Conservation (phyloP, 2,329 filamentous ascomycete species). For the Arthrocladium fulminans region DNA sequence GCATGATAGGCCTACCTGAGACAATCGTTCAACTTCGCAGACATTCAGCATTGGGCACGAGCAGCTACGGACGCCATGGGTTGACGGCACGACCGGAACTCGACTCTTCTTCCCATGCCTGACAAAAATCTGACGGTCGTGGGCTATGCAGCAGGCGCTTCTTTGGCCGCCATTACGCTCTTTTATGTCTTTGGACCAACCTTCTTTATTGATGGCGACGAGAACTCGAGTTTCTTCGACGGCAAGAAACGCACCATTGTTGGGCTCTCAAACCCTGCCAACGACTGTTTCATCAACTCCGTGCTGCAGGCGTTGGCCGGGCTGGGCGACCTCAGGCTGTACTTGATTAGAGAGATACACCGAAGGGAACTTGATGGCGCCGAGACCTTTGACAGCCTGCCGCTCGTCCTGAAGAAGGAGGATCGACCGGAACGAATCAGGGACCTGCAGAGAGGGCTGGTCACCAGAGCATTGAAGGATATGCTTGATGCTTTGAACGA, state of each 20-base stretch:
- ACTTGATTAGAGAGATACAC: conserved; percentile 86
- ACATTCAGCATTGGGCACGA: not conserved
- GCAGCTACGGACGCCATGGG: conserved; percentile 4
- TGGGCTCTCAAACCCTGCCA: conserved; percentile 80
- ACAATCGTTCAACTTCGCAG: too few species aligned
- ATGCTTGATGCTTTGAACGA: conserved; percentile 90
- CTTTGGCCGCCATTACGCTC: conserved; percentile 84
- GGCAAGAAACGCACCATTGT: conserved; percentile 77
- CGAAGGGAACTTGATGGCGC: conserved; percentile 69
- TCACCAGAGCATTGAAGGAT: conserved; percentile 81
- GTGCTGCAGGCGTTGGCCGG: conserved; percentile 89
- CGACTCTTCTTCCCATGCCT: conserved; percentile 48
- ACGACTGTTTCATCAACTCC: conserved; percentile 96
- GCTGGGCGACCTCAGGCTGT: conserved; percentile 76
- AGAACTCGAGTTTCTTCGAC: conserved; percentile 44
- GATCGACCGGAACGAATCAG: conserved; percentile 41
- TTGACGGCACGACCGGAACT: not conserved
- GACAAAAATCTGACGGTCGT: conserved; percentile 75
- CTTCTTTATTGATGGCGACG: conserved; percentile 82
- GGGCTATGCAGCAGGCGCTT: conserved; percentile 90
- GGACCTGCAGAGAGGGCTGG: conserved; percentile 66
- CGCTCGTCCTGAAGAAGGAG: conserved; percentile 30
- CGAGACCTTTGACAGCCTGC: conserved; percentile 60
- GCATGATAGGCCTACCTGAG: too few species aligned
- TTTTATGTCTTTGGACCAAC: conserved; percentile 98